Conservation (phyloP, 495 filamentous ascomycete genomes). For the Mytilinidion resinicola region DNA sequence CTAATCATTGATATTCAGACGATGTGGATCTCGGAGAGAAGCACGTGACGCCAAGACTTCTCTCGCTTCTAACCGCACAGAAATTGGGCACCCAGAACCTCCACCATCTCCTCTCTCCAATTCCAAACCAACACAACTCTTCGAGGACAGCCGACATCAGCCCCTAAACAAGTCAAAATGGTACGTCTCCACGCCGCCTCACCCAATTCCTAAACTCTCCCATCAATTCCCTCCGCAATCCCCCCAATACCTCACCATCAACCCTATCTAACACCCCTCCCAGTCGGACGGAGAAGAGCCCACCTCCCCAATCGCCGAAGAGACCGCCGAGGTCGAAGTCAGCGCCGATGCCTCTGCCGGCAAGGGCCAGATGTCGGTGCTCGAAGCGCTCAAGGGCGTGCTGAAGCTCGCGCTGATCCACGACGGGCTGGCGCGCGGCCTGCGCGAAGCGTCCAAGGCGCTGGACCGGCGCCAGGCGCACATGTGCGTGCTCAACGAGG, state of each 20-base stretch:
- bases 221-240: neutral
- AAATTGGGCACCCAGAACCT: constrained; percentile 2
- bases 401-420: constrained; percentile 98
- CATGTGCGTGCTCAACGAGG: constrained; percentile 99
- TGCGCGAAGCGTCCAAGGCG: constrained; percentile 95
- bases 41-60: constrained; percentile 1
- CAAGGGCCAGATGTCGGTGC: constrained; percentile 93
- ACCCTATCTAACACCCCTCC: neutral
- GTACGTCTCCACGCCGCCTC: constrained; percentile 23
- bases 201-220: neutral
- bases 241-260: neutral
- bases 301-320: constrained; percentile 45
- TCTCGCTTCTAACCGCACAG: constrained; percentile 6
- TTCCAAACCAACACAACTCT: constrained; percentile 40
- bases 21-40: neutral
- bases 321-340: constrained; percentile 78
- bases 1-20: too few relatives aligned
- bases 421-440: constrained; percentile 96
- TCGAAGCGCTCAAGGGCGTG: constrained; percentile 95
- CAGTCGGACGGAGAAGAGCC: constrained; percentile 87
- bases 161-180: constrained; percentile 38
- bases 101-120: neutral
- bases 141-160: constrained; percentile 51
- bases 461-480: constrained; percentile 96
- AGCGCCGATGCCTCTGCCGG: constrained; percentile 68